Percentiles rank a stretch among this genome's conserved stretches.
phyloP scores from a whole-genome alignment of 768 basidiomycete species.

The Astraeus odoratus region DNA sequence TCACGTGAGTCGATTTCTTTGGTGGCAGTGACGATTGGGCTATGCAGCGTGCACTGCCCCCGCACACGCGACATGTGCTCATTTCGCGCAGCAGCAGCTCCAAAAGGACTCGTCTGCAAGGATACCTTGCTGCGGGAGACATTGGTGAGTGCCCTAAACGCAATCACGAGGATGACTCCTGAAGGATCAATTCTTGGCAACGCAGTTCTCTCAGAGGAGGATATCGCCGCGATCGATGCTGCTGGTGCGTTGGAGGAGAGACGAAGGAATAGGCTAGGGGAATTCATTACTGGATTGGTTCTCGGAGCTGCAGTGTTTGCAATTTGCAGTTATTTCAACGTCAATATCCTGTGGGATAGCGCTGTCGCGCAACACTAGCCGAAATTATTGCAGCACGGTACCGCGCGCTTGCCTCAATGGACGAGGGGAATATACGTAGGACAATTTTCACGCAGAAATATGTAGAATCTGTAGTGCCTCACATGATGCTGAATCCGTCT shows the following conservation, averaged over 20 bases:
- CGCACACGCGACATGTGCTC: not conserved
- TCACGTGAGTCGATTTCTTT: slow-evolving; percentile 47
- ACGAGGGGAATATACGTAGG: too few species aligned
- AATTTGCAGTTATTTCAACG: too few species aligned
- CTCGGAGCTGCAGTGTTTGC: not conserved
- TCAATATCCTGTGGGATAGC: too few species aligned
- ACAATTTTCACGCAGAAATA: too few species aligned
- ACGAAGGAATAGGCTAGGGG: not conserved
- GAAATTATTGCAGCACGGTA: too few species aligned
- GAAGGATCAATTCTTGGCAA: not conserved
- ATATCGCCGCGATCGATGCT: slow-evolving; percentile 49
- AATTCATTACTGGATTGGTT: slow-evolving; percentile 6
- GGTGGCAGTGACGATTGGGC: too few species aligned
- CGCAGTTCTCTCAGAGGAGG: slow-evolving; percentile 45
- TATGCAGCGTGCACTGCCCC: too few species aligned
- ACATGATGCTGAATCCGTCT: too few species aligned
- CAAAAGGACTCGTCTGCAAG: slow-evolving; percentile 55
- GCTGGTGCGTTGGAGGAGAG: slow-evolving; percentile 37
- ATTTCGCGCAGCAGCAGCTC: slow-evolving; percentile 46
- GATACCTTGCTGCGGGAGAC: slow-evolving; percentile 64
- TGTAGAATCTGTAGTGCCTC: too few species aligned
- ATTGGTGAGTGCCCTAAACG: slow-evolving; percentile 34
- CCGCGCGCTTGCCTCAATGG: too few species aligned
- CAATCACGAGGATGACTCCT: not conserved
- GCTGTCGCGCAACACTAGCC: too few species aligned